Base-by-base conservation (phyloP, 1,284 basidiomycete genomes). In the Neonothopanus nambi region DNA sequence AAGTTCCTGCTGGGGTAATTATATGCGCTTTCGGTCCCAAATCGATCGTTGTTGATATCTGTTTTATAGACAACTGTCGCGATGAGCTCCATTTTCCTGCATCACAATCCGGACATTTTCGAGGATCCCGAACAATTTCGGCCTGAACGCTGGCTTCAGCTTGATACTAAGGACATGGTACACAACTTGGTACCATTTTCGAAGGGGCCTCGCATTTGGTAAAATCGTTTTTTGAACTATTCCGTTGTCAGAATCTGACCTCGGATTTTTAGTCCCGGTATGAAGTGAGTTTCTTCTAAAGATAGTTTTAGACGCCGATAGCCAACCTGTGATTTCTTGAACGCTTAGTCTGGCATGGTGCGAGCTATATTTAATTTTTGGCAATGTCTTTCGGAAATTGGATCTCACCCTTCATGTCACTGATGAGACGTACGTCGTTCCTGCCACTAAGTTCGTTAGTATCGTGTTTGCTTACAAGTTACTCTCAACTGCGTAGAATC, bases 151-250 rank as follows among this genome's bases (percentile, higher is more conserved):
- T 69, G 67, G 68, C 57, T 70, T 20, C 52, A 59, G n/a, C n/a
- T n/a, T 15, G 52, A 59, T 48, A 55, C 61, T 15, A 56, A 54
- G 38, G 56, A 57, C 11, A 50, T 66, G 20, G 66, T 66, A 20
- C 61, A 51, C 37, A 65, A 63, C 51, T 54, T 69, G n/a, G 61
- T 69, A 15, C 57, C 66, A 2, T 71, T 72, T 51, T 68, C 69
- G 2, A 67, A 61, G 52, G 70, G 70, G 7, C 69, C 67, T 12
- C 57, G 69, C 42, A 64, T 56, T 38, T 68, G 67, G 57, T 40
- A 65, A 24, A 67, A 11, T n/a, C n/a, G 17, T 46, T 52, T 20
- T 15, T 35, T 24, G 30, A 28, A 4, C 20, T 5, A 6, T 5
- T 20, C 2, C 15, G 18, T 3, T 15, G 15, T 24, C 20, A 23